Evolutionary conservation across 2,329 filamentous ascomycete species (phyloP).

Genomic region (Alternaria conjuncta): DNA sequence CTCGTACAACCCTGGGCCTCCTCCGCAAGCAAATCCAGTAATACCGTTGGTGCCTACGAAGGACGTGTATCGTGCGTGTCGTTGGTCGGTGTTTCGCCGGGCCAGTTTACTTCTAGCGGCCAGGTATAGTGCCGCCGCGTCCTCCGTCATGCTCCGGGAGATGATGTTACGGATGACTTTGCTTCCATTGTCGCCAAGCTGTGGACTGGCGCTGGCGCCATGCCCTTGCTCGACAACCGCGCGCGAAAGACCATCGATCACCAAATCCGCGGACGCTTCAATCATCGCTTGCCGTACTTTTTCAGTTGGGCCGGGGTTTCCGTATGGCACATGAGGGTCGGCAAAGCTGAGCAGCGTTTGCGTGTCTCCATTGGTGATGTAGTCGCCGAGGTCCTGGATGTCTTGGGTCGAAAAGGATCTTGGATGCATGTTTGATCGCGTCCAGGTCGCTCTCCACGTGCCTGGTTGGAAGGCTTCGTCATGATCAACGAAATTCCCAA

Average conservation of each 20-base stretch:
- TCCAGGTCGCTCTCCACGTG: slow-evolving; percentile 9
- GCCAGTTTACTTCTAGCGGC: neutral
- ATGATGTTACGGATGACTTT: slow-evolving; percentile 8
- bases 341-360: slow-evolving; percentile 2
- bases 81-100: slow-evolving; percentile 5
- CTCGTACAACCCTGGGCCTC: slow-evolving; percentile 3
- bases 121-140: neutral
- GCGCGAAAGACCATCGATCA: slow-evolving; percentile 7
- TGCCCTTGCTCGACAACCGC: neutral
- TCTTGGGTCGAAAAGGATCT: slow-evolving; percentile 7
- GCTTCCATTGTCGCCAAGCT: neutral
- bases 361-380: neutral
- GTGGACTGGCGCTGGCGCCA: neutral
- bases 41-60: slow-evolving; percentile 18
- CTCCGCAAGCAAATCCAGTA: slow-evolving; percentile 14
- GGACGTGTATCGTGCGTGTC: slow-evolving; percentile 9
- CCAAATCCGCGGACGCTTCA: slow-evolving; percentile 7
- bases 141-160: slow-evolving; percentile 3
- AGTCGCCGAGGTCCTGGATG: slow-evolving; percentile 6
- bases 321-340: slow-evolving; percentile 9
- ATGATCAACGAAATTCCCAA: slow-evolving; percentile 9
- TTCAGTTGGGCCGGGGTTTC: slow-evolving; percentile 9
- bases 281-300: slow-evolving; percentile 9
- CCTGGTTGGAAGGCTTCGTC: slow-evolving; percentile 12
- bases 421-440: slow-evolving; percentile 15